phyloP scores from a whole-genome alignment of 2,329 filamentous ascomycete species.

The Ophiostoma australiae region DNA sequence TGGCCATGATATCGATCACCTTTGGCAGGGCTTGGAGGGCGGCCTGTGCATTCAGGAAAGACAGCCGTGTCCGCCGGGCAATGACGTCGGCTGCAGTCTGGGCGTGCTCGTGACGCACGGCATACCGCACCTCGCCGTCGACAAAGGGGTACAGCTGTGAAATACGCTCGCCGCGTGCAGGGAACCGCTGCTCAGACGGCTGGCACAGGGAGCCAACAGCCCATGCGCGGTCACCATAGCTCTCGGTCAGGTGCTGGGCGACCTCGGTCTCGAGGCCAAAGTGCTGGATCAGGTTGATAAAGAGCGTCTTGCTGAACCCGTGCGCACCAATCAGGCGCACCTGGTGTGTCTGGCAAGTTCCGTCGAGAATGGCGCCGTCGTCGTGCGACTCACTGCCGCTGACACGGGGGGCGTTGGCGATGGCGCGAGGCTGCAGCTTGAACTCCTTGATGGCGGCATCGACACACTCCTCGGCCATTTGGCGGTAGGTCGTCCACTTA shows the following conservation, averaged over 20 bases:
- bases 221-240: constrained; percentile 91
- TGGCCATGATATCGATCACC: constrained; percentile 84
- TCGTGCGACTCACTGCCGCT: constrained; percentile 62
- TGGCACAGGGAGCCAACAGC: constrained; percentile 75
- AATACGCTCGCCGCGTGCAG: constrained; percentile 75
- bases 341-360: constrained; percentile 68
- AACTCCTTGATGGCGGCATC: constrained; percentile 70
- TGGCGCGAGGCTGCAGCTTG: constrained; percentile 48
- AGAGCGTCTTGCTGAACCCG: constrained; percentile 75
- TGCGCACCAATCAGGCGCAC: constrained; percentile 71
- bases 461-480: constrained; percentile 82
- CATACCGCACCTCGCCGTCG: constrained; percentile 86
- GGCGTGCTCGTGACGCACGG: constrained; percentile 82
- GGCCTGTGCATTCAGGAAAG: constrained; percentile 88
- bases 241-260: constrained; percentile 80
- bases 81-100: constrained; percentile 86
- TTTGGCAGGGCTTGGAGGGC: constrained; percentile 77
- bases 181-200: constrained; percentile 76
- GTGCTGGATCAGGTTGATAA: constrained; percentile 92
- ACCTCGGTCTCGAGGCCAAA: constrained; percentile 90
- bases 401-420: constrained; percentile 54
- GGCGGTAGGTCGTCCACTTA: constrained; percentile 84
- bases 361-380: constrained; percentile 66
- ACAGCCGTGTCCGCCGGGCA: constrained; percentile 74
- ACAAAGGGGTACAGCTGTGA: constrained; percentile 81